Evolutionary conservation across 2,329 filamentous ascomycete species (phyloP), one percentile per base, ranked within the genome.

Genomic region (Cytospora chrysosperma): DNA sequence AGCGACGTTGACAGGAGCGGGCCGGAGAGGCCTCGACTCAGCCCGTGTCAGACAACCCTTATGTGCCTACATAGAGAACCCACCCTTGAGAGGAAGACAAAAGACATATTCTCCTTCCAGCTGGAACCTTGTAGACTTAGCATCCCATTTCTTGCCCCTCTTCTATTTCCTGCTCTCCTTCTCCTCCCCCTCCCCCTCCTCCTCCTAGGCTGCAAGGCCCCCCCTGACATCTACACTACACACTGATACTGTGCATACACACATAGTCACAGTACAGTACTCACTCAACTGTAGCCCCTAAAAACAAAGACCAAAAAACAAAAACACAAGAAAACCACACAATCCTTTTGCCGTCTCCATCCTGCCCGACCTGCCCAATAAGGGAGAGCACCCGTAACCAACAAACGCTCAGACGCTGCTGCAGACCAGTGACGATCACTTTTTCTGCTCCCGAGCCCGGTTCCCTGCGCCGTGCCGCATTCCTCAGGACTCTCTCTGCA

Each of bases 401-500:
- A 47, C 43, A 47, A 15, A 24, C 43, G 43, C 21, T 21, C n/a
- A 47, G 43, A 47, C 43, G n/a, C 37, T 40, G 37, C 58, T 40
- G 37, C 58, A 60, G 50, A 26, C 28, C 51, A 50, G 59, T 24
- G 43, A 47, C 43, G 43, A 47, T 47, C 43, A 47, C 43, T 40
- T 52, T 59, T 49, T 50, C n/a, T 32, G 50, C 21, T 51, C 27
- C 43, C 43, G n/a, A 47, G 43, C n/a, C 43, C 19, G 32, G 32
- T 49, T 37, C 37, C 37, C 59, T 61, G 51, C 15, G 59, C 59
- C 54, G 59, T 61, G 51, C 59, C 59, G 59, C 59, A 61, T 24
- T 55, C 51, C 37, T 37, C 51, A 55, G 37, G 51, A 55, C 51
- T 21, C 55, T 19, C 50, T 21, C 55, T 21, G 59, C 51, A 61